Evolutionary conservation across 352 stramenopile genomes (phyloP), one percentile per base, ranked within the genome.

Genomic region (Phytophthora litchii): DNA sequence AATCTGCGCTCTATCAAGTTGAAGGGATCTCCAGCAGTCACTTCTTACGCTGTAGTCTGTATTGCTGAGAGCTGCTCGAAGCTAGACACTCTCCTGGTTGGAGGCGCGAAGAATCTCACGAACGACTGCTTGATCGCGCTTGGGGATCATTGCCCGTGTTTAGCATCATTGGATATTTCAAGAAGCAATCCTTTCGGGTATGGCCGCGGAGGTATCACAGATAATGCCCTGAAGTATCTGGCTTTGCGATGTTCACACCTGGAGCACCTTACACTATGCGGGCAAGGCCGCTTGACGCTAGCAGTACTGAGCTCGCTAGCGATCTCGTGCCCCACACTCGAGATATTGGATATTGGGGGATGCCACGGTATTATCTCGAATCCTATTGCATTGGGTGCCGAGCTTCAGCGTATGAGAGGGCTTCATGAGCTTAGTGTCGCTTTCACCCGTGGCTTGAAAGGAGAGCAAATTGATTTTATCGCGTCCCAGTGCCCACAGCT

Each of bases 151-250:
- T 91, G 74, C 38, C 14, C 47, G 7, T 9, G 29, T 8, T 70
- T 91, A 20, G 61, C 67, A 25, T 56, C 55, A n/a, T 48, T 91
- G 8, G 78, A 88, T 17, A 80, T 89, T 56, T 72, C 76, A 23
- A 69, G 71, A 16, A 91, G 81, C 52, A 91, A 89, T 54, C 81
- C 78, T 1, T 91, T 89, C 51, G 78, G 77, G 14, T 72, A 76
- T 47, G 63, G 76, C 19, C 81, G 75, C 14, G 70, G 75, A 17
- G 75, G 78, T 0, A 67, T 91, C 13, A 86, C 60, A 13, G 74
- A 91, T 36, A 53, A 56, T 1, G 73, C 64, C 12, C 47, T 91
- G 16, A 60, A 66, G 21, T 67, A 80, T 14, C 61, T 91, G 12
- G 56, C 65, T 17, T 70, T 59, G 45, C 77, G 76, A 29, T 91